Conservation (phyloP, 176 grass and related monocot species). For the Hsuehochloa calcarea region DNA sequence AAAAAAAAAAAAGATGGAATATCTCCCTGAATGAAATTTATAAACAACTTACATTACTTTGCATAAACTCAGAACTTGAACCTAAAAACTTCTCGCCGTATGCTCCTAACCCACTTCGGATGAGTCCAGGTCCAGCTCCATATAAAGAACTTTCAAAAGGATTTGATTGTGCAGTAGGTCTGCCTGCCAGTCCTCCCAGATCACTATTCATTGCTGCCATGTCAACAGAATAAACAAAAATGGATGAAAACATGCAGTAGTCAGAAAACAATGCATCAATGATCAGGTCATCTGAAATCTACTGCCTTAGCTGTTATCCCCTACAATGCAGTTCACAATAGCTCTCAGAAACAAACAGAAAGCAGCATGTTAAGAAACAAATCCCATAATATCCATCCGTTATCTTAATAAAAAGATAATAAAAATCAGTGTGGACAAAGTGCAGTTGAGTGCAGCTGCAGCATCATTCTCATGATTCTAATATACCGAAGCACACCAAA, state of each 20-base stretch:
- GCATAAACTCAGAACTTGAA: conserved; percentile 83
- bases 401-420: background rate
- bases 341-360: background rate
- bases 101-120: conserved; percentile 61
- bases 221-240: background rate
- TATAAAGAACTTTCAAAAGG: conserved; percentile 72
- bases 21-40: background rate
- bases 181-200: conserved; percentile 26
- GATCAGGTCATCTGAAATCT: background rate
- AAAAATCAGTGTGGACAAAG: background rate
- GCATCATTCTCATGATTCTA: background rate
- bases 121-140: conserved; percentile 72
- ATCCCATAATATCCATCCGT: background rate
- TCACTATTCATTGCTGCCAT: conserved; percentile 47
- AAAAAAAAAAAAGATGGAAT: background rate
- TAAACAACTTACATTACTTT: conserved; percentile 62
- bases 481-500: background rate
- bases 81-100: conserved; percentile 66
- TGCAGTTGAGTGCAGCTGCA: no score
- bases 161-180: conserved; percentile 41
- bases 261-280: conserved; percentile 14
- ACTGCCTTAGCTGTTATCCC: background rate
- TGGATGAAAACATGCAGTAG: background rate
- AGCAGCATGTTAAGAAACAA: background rate
- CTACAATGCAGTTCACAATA: background rate